Conservation (phyloP, 2,329 filamentous ascomycete genomes). For the Geosmithia flava region DNA sequence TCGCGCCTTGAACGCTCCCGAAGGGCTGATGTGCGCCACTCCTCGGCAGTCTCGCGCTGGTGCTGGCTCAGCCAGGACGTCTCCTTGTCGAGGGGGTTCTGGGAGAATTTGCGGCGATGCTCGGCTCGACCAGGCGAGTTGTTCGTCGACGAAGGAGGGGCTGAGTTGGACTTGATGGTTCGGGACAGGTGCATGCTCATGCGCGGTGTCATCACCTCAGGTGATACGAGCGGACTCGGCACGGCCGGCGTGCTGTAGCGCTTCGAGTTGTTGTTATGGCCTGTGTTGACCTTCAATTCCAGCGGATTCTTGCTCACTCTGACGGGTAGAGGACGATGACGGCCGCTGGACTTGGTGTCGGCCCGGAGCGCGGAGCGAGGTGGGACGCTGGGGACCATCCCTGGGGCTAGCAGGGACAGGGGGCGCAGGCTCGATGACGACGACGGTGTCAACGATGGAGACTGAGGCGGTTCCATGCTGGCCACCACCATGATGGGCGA, state of each 20-base stretch:
- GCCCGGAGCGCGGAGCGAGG: background rate
- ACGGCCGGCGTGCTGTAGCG: slow-evolving; percentile 1
- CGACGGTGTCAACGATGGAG: background rate
- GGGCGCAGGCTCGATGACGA: slow-evolving; percentile 1
- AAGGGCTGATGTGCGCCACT: slow-evolving; percentile 1
- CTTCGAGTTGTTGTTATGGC: background rate
- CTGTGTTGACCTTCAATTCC: slow-evolving; percentile 1
- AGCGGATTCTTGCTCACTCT: slow-evolving; percentile 1
- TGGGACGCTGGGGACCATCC: background rate
- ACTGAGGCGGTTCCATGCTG: background rate
- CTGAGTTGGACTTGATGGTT: background rate
- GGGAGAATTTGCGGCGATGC: background rate
- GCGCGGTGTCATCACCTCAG: background rate
- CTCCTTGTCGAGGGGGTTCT: slow-evolving; percentile 1
- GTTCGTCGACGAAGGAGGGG: background rate
- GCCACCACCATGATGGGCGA: slow-evolving; percentile 1
- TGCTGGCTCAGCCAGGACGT: slow-evolving; percentile 2
- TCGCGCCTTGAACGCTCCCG: slow-evolving; percentile 1
- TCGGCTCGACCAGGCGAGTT: background rate
- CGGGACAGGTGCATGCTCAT: background rate
- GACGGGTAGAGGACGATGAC: slow-evolving; percentile 2
- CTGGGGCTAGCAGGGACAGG: slow-evolving; percentile 1
- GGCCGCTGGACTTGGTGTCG: background rate
- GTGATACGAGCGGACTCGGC: background rate
- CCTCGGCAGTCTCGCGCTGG: slow-evolving; percentile 3